Percentiles rank a stretch among this genome's conserved stretches.
Conservation (phyloP, 179 eudicot species). For the Amaranthus tricolor region DNA sequence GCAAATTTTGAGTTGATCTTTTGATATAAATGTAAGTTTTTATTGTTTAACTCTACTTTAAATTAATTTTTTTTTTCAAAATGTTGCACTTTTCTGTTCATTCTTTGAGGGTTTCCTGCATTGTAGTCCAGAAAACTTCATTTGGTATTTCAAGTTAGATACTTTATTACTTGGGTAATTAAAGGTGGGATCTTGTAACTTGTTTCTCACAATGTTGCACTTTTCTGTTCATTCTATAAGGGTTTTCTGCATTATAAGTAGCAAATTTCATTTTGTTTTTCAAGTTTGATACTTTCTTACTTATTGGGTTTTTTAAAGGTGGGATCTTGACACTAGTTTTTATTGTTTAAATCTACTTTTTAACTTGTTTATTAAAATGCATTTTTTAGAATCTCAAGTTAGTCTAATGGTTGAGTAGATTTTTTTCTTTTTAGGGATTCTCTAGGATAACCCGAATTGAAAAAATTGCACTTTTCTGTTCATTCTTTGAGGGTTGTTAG, state of each 20-base stretch:
- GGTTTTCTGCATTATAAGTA: background rate
- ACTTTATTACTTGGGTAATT: slow-evolving; percentile 10
- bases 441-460: no score
- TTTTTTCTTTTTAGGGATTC: no score
- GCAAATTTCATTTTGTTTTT: background rate
- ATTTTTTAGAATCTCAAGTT: no score
- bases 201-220: background rate
- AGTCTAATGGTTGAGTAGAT: no score
- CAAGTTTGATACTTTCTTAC: no score
- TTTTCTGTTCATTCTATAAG: background rate
- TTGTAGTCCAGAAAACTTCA: background rate
- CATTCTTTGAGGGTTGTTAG: no score
- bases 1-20: slow-evolving; percentile 15
- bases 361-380: no score
- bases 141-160: slow-evolving; percentile 6
- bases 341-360: no score
- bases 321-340: no score
- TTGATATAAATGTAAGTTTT: slow-evolving; percentile 23
- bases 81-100: slow-evolving; percentile 1
- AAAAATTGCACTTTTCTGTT: no score
- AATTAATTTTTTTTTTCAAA: slow-evolving; percentile 1
- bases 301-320: no score
- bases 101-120: background rate
- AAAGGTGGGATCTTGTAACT: slow-evolving; percentile 29
- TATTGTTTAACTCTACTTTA: slow-evolving; percentile 10